Conservation (phyloP, 768 basidiomycete species). For the Leccinellum rugosiceps region DNA sequence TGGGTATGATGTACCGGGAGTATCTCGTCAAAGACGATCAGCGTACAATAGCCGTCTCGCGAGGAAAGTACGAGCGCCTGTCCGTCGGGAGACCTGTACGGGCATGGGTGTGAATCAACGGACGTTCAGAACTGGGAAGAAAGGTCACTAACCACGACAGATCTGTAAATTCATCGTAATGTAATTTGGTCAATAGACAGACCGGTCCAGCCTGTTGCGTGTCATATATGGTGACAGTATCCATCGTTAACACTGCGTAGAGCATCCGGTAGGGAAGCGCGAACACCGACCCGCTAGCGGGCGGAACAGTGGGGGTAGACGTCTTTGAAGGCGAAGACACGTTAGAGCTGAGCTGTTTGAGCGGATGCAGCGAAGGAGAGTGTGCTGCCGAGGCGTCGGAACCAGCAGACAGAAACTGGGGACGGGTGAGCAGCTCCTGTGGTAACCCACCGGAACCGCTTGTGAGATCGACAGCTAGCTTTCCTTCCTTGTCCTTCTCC, state of each 20-base stretch:
- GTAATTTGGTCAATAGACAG: conserved; percentile 87
- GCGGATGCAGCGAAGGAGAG: conserved; percentile 13
- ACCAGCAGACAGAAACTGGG: conserved; percentile 1
- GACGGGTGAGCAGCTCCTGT: conserved; percentile 9
- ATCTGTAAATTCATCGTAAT: conserved; percentile 98
- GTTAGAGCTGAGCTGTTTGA: conserved; percentile 14
- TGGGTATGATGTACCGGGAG: conserved; percentile 85
- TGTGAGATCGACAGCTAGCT: conserved; percentile 57
- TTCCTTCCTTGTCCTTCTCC: conserved; percentile 63
- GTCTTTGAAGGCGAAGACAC: conserved; percentile 22
- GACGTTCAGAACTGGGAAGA: neutral
- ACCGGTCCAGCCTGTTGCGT: conserved; percentile 94
- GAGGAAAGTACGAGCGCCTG: conserved; percentile 89
- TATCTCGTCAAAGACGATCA: conserved; percentile 93
- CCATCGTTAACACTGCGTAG: conserved; percentile 95
- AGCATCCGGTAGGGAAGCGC: conserved; percentile 91
- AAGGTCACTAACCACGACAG: conserved; percentile 74
- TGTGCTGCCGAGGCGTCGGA: conserved; percentile 4
- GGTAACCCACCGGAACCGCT: conserved; percentile 29
- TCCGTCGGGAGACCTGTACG: conserved; percentile 87
- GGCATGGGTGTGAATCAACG: conserved; percentile 2
- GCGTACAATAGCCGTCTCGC: conserved; percentile 95
- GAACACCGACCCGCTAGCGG: conserved; percentile 68
- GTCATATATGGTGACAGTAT: conserved; percentile 92
- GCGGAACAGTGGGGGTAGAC: conserved; percentile 32